These are phyloP conservation scores for Kokia cookei DNA, from an alignment of 441 rosid genomes.

Conservation along the genomic window DNA sequence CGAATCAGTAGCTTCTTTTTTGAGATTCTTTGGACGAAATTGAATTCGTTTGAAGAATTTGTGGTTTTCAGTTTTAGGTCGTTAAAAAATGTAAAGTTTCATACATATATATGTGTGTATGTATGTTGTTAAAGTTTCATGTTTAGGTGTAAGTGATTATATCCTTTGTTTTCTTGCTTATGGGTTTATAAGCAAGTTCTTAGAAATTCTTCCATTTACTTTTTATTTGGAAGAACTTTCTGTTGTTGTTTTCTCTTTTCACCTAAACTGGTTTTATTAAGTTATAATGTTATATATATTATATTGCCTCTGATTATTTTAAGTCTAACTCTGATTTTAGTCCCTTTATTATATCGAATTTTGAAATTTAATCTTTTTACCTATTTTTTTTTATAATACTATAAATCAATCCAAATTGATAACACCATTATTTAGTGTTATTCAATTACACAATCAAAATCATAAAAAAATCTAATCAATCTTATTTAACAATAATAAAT, in stretches of 20 bases:
- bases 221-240: conserved; percentile 5
- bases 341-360: background rate
- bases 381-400: too few species aligned
- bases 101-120: background rate
- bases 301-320: background rate
- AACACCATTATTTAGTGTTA: background rate
- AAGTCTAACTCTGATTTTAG: background rate
- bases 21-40: conserved; percentile 21
- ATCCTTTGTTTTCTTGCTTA: conserved; percentile 59
- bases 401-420: too few species aligned
- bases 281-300: background rate
- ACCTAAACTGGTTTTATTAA: conserved; percentile 2
- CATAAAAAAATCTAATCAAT: too few species aligned
- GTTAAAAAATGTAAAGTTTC: conserved; percentile 17
- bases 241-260: conserved; percentile 2
- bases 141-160: conserved; percentile 5
- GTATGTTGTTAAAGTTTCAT: background rate
- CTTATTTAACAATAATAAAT: too few species aligned
- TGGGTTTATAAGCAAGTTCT: conserved; percentile 38
- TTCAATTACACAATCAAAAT: background rate
- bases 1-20: background rate
- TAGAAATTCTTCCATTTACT: conserved; percentile 12
- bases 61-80: background rate
- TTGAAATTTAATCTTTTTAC: too few species aligned
- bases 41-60: conserved; percentile 6